A percentile compares a stretch with the other conserved stretches of the same genome.
Evolutionary conservation across 2,329 filamentous ascomycete genomes (phyloP).

Genomic region (Immersiporthe knoxdaviesiana): DNA sequence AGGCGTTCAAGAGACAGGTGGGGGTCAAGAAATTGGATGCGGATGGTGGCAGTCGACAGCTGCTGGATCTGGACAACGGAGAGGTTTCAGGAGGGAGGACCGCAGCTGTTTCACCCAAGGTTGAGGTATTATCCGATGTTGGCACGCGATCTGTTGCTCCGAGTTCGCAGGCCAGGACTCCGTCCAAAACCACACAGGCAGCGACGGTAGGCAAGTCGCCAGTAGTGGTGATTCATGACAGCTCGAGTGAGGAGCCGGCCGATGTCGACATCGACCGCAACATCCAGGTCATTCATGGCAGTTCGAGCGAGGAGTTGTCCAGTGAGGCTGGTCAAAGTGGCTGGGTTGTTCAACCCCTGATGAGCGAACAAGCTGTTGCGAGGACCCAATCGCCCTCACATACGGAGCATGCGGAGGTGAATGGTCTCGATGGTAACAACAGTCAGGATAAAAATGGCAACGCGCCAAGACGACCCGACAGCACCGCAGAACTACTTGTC

Average conservation of each 20-base stretch:
- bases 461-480: background rate
- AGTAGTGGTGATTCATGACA: conserved; percentile 7
- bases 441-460: conserved; percentile 3
- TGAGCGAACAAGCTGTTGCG: background rate
- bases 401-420: background rate
- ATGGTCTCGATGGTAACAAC: conserved; percentile 1
- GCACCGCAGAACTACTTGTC: conserved; percentile 3
- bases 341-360: too few species aligned
- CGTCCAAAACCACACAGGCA: background rate
- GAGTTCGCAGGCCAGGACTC: background rate
- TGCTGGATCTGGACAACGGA: background rate
- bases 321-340: background rate
- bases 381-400: background rate
- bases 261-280: background rate
- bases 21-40: background rate
- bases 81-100: background rate
- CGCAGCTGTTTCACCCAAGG: background rate
- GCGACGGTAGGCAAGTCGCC: background rate
- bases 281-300: background rate
- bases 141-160: background rate
- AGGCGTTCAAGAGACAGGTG: too few species aligned
- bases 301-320: background rate
- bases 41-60: background rate
- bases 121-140: background rate
- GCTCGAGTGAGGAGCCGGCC: background rate